Conservation (phyloP, 768 basidiomycete species). For the Coprinopsis cinerea region DNA sequence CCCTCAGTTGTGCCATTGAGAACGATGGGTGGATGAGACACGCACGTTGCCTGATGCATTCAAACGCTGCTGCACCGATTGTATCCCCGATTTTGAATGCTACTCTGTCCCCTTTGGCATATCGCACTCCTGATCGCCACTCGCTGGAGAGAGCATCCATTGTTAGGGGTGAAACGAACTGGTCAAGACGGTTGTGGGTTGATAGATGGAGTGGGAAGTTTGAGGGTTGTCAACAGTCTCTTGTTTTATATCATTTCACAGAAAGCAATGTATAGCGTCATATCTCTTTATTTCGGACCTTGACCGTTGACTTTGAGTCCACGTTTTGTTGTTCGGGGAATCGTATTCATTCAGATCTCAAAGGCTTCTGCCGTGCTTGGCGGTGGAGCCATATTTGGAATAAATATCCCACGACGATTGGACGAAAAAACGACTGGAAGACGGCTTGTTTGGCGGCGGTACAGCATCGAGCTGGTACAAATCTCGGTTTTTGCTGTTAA, state of each 20-base stretch:
- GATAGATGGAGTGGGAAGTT: constrained; percentile 2
- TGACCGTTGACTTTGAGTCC: too few relatives aligned
- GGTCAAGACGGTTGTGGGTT: neutral
- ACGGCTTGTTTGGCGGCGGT: too few relatives aligned
- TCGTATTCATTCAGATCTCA: too few relatives aligned
- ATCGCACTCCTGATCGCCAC: constrained; percentile 21
- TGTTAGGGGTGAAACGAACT: neutral
- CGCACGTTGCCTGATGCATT: constrained; percentile 24
- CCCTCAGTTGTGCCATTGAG: neutral
- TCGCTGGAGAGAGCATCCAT: constrained; percentile 29
- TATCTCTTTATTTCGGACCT: too few relatives aligned
- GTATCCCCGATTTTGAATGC: constrained; percentile 26
- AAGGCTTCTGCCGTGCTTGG: neutral
- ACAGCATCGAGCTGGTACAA: neutral
- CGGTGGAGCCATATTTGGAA: neutral
- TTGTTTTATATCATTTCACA: neutral
- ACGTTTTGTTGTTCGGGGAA: too few relatives aligned
- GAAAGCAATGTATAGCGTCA: neutral
- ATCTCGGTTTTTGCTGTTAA: neutral
- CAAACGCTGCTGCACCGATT: constrained; percentile 27
- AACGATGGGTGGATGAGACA: constrained; percentile 9
- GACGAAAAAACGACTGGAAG: neutral
- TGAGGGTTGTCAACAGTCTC: neutral
- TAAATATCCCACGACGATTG: neutral
- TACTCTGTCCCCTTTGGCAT: constrained; percentile 24